Percentiles rank a stretch among this genome's conserved stretches.
These are phyloP conservation scores for Alternaria triticina DNA, from an alignment of 2,329 filamentous ascomycete genomes.

Conservation along the genomic window DNA sequence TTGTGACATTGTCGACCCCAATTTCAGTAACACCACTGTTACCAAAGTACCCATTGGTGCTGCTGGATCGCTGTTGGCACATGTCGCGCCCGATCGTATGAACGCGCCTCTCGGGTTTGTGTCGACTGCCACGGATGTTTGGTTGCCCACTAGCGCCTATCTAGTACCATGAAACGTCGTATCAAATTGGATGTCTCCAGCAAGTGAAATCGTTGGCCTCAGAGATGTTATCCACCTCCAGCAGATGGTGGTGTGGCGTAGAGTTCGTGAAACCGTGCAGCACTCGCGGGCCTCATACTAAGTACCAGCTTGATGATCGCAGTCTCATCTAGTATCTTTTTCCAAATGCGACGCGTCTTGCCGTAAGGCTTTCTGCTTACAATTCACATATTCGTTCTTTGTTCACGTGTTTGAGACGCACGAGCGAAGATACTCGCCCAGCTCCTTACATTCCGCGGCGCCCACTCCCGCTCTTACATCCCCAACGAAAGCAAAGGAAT, in stretches of 20 bases:
- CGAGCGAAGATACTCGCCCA: neutral
- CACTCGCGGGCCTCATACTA: conserved; percentile 9
- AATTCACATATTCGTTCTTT: neutral
- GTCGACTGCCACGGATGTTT: conserved; percentile 4
- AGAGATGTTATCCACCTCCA: conserved; percentile 1
- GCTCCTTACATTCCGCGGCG: conserved; percentile 2
- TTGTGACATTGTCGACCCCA: neutral
- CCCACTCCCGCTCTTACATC: conserved; percentile 7
- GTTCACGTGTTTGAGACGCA: neutral
- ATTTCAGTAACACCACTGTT: neutral
- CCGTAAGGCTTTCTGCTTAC: neutral
- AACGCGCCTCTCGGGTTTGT: conserved; percentile 19
- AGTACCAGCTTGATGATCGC: conserved; percentile 9
- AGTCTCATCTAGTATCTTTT: neutral
- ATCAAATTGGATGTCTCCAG: conserved; percentile 27
- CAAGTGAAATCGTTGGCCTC: conserved; percentile 25
- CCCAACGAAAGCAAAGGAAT: conserved; percentile 30
- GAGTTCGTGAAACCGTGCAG: conserved; percentile 35
- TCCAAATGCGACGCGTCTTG: neutral
- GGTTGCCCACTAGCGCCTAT: neutral
- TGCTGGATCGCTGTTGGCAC: neutral
- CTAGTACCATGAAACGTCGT: conserved; percentile 26
- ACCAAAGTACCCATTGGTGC: too few relatives aligned
- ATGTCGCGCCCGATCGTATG: conserved; percentile 19
- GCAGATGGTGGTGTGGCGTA: conserved; percentile 22